Conservation (phyloP, 2,329 filamentous ascomycete genomes). For the Aspergillus costaricaensis region DNA sequence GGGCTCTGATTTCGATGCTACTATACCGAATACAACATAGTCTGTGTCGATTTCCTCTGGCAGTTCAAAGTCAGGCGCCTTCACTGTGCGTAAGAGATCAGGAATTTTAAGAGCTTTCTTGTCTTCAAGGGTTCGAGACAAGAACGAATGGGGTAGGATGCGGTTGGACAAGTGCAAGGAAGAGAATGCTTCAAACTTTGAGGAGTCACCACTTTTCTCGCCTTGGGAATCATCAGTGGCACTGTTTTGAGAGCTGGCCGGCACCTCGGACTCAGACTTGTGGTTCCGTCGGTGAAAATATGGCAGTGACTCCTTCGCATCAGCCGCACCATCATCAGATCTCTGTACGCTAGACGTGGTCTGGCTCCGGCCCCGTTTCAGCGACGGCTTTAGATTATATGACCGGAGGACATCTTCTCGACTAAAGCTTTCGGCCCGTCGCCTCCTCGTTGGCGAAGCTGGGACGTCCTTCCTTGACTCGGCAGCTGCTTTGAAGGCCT, state of each 20-base stretch:
- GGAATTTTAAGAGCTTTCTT: conserved; percentile 79
- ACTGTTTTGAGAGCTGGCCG: conserved; percentile 19
- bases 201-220: conserved; percentile 46
- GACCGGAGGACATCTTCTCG: conserved; percentile 61
- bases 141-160: conserved; percentile 75
- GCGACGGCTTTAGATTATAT: conserved; percentile 29
- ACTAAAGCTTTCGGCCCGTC: conserved; percentile 57
- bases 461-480: conserved; percentile 32
- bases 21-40: conserved; percentile 83
- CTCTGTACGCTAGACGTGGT: conserved; percentile 35
- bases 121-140: conserved; percentile 74
- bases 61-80: conserved; percentile 77
- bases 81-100: conserved; percentile 77
- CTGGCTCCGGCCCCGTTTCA: conserved; percentile 41
- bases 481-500: conserved; percentile 43
- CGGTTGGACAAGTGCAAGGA: conserved; percentile 79
- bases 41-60: conserved; percentile 80
- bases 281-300: conserved; percentile 27
- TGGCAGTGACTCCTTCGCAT: conserved; percentile 21
- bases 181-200: conserved; percentile 83
- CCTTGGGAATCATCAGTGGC: conserved; percentile 16
- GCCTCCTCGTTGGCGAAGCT: conserved; percentile 52
- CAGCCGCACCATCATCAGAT: conserved; percentile 7
- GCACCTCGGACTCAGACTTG: conserved; percentile 24
- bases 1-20: conserved; percentile 86